Percentiles rank a stretch among this genome's conserved stretches.
Conservation (phyloP, 1,139 yeast species). For the Tardiomyces digboiensis region DNA sequence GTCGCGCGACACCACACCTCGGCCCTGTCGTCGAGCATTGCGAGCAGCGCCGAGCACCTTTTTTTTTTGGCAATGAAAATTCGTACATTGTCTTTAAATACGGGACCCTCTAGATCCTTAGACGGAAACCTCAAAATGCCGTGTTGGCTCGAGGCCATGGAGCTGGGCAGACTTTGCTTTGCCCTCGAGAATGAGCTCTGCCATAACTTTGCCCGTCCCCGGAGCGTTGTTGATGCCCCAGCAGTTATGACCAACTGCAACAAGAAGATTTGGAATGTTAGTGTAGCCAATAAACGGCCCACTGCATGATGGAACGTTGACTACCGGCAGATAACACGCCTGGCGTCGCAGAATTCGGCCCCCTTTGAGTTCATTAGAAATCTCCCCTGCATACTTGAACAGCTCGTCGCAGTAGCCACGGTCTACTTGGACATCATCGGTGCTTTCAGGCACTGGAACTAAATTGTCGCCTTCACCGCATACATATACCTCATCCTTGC, state of each 20-base stretch:
- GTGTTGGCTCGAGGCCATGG: conserved; percentile 71
- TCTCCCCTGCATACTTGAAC: conserved; percentile 69
- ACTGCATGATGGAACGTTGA: conserved; percentile 83
- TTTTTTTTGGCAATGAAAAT: too few relatives aligned
- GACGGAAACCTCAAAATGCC: conserved; percentile 49
- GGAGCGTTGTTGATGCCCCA: conserved; percentile 99
- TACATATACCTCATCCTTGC: conserved; percentile 92
- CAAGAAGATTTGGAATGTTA: conserved; percentile 62
- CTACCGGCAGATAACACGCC: conserved; percentile 93
- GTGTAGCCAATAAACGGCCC: conserved; percentile 96
- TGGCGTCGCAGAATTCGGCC: conserved; percentile 80
- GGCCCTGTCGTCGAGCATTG: too few relatives aligned
- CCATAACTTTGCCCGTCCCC: conserved; percentile 87
- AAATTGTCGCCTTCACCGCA: conserved; percentile 96
- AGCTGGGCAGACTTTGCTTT: conserved; percentile 68
- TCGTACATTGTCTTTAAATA: too few relatives aligned
- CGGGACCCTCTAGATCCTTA: background rate
- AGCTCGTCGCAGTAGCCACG: conserved; percentile 82
- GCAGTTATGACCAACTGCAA: conserved; percentile 94
- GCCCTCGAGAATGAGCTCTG: conserved; percentile 86
- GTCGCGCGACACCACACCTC: too few relatives aligned
- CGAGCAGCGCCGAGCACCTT: too few relatives aligned
- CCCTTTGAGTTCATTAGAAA: conserved; percentile 59
- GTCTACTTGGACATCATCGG: conserved; percentile 88
- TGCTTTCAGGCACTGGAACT: conserved; percentile 86